Conservation (phyloP, 352 stramenopile species). For the Globisporangium camurandrum region DNA sequence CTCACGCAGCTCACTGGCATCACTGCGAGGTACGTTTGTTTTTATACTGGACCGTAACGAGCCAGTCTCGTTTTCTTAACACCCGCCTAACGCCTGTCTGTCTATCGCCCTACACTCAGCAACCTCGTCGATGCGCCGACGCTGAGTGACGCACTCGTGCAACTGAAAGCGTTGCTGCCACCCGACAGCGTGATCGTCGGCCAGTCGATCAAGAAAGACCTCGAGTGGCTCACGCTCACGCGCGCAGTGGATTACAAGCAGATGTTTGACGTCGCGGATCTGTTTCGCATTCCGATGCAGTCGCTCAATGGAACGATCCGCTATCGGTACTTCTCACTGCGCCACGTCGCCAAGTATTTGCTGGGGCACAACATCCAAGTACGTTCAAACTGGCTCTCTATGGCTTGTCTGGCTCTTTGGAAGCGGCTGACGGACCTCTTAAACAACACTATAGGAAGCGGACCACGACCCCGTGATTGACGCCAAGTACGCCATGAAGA, state of each 20-base stretch:
- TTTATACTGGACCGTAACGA: neutral
- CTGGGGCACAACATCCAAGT: constrained; percentile 77
- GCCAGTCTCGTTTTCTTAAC: neutral
- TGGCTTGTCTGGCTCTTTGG: neutral
- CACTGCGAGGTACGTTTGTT: constrained; percentile 45
- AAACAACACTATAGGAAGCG: constrained; percentile 40
- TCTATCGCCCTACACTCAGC: constrained; percentile 14
- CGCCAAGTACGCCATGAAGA: constrained; percentile 84
- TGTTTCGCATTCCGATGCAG: constrained; percentile 81
- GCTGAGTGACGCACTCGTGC: constrained; percentile 63
- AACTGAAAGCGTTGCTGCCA: constrained; percentile 72
- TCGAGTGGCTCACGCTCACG: constrained; percentile 85
- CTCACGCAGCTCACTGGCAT: constrained; percentile 88
- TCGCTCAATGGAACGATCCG: constrained; percentile 60
- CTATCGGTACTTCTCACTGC: constrained; percentile 81
- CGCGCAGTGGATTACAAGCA: constrained; percentile 80
- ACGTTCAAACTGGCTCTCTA: neutral
- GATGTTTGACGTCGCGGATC: constrained; percentile 77
- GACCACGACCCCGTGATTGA: constrained; percentile 84
- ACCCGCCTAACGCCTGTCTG: neutral
- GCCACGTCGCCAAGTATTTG: constrained; percentile 78
- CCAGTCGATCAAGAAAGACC: constrained; percentile 91
- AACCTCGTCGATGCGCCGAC: constrained; percentile 55
- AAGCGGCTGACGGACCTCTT: too few species aligned
- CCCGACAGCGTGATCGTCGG: constrained; percentile 86